Evolutionary conservation across 2,329 filamentous ascomycete genomes (phyloP), one percentile per base, ranked within the genome.

Genomic region (Celoporthe dispersa): DNA sequence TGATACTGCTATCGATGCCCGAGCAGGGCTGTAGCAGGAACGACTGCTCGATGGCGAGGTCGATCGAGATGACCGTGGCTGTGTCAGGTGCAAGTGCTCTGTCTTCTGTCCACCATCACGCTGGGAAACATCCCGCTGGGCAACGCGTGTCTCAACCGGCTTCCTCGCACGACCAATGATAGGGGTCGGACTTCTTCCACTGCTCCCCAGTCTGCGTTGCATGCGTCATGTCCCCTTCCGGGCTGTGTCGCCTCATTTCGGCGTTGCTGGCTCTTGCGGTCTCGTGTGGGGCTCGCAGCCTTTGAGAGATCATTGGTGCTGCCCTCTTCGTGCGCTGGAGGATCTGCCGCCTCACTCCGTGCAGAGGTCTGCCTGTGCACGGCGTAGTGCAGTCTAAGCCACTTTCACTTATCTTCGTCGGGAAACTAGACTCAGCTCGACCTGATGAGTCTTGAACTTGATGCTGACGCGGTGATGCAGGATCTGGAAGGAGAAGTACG

Each of bases 401-500:
- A 35, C 7, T 60, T 22, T 37, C 33, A 19, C n/a, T n/a, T 7
- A n/a, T n/a, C 41, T 35, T 55, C 12, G 28, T 16, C 25, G 7
- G 14, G 14, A 31, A 8, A 57, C n/a, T 31, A 14, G 25, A 57
- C 5, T 5, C 8, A 5, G 25, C n/a, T 64, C 25, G 7, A 12
- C 12, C n/a, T 28, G 25, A 19, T 63, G n/a, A 44, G 62, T 28
- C 16, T 11, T 57, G 25, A 57, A 7, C 16, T 16, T 25, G 22
- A 41, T 64, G 25, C 70, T 72, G 39, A 72, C 25, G 3, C 9
- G 9, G 16, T 35, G 31, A 8, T 39, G n/a, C 78, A 97, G 94
- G 94, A 98, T 98, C 78, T 98, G 95, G 94, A 98, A 98, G 80
- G 94, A 97, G 73, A 98, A 98, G 83, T 98, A 98, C 83, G 87